Percentiles rank a stretch among this genome's conserved stretches.
Conservation (phyloP, 179 eudicot species). For the Spergularia azorica region DNA sequence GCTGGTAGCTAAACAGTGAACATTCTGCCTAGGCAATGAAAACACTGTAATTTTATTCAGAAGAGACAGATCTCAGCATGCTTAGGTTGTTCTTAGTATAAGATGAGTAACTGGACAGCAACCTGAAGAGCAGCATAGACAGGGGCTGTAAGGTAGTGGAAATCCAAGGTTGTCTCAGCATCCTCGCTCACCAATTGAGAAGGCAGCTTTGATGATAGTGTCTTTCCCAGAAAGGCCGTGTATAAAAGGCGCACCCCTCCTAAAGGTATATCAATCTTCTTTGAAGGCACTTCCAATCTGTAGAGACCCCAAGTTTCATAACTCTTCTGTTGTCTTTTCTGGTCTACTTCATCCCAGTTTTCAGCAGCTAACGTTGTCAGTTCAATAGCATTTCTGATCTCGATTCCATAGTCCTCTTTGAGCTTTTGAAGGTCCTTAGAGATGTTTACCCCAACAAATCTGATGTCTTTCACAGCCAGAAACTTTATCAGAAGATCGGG, state of each 20-base stretch:
- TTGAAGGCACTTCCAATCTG: neutral
- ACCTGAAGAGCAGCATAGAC: neutral
- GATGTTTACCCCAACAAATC: neutral
- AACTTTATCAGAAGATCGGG: neutral
- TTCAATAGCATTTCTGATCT: constrained; percentile 2
- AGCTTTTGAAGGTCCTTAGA: constrained; percentile 9
- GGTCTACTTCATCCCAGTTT: neutral
- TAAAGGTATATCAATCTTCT: neutral
- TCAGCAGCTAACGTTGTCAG: neutral
- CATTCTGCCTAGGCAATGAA: too few species aligned
- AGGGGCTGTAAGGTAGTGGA: neutral
- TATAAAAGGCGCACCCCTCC: neutral
- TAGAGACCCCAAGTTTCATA: neutral
- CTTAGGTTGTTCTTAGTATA: too few species aligned
- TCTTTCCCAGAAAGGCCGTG: neutral
- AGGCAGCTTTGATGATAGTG: neutral
- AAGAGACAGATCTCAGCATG: too few species aligned
- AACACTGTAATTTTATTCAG: too few species aligned
- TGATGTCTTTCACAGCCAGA: neutral
- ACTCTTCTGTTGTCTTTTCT: neutral
- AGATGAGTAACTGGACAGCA: neutral
- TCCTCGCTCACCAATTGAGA: neutral
- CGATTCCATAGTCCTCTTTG: neutral
- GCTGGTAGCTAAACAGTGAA: too few species aligned
- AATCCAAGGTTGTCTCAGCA: neutral